phyloP scores from a whole-genome alignment of 345 rosid species.

The Eucalyptus virginea region DNA sequence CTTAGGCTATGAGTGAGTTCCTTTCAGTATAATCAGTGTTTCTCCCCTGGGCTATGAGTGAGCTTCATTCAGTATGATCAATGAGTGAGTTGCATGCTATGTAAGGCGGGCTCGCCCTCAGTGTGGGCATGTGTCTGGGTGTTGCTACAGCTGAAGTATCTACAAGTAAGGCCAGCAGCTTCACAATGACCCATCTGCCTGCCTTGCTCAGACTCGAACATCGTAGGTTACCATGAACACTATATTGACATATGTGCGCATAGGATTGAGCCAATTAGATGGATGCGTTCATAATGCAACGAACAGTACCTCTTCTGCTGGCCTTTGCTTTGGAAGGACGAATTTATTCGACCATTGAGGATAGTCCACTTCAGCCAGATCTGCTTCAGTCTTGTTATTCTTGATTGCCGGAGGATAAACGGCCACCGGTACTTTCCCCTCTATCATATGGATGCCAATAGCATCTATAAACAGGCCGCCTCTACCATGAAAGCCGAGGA shows the following conservation, averaged over 20 bases:
- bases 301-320: slow-evolving; percentile 45
- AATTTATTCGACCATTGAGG: slow-evolving; percentile 77
- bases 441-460: slow-evolving; percentile 51
- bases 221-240: not conserved
- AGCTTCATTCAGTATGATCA: not conserved
- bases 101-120: not conserved
- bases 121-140: not conserved
- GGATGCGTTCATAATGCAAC: not conserved
- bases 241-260: not conserved
- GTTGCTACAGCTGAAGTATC: not conserved
- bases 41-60: not conserved
- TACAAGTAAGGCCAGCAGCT: not conserved
- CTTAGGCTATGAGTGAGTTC: not conserved
- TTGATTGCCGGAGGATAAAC: slow-evolving; percentile 26
- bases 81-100: not conserved
- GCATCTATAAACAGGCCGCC: slow-evolving; percentile 74
- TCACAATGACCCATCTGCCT: not conserved
- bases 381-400: slow-evolving; percentile 6
- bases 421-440: slow-evolving; percentile 32
- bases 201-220: not conserved
- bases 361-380: slow-evolving; percentile 16
- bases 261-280: not conserved
- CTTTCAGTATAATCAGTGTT: not conserved
- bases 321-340: slow-evolving; percentile 40
- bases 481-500: slow-evolving; percentile 75